A percentile compares a stretch with the other conserved stretches of the same genome.
These are phyloP conservation scores for Aspergillus neotritici DNA, from an alignment of 2,329 filamentous ascomycete species.

Conservation along the genomic window DNA sequence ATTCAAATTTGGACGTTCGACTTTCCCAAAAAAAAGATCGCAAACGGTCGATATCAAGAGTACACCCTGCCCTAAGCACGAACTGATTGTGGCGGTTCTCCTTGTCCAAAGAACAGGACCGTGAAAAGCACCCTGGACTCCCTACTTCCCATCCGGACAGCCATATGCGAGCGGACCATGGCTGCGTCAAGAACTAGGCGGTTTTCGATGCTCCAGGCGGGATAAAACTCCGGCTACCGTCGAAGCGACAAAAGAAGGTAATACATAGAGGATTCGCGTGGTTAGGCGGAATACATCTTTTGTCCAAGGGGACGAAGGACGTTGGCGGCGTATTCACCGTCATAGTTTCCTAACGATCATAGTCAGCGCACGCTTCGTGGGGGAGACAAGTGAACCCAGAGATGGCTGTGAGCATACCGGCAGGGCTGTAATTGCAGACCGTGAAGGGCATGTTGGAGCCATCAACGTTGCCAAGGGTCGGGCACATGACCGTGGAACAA, in stretches of 20 bases:
- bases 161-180: neutral
- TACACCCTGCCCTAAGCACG: neutral
- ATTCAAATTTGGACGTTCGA: slow-evolving; percentile 5
- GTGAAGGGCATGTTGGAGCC: slow-evolving; percentile 59
- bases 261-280: neutral
- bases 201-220: neutral
- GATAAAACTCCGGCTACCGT: slow-evolving; percentile 3
- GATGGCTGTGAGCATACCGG: slow-evolving; percentile 52
- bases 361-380: slow-evolving; percentile 17
- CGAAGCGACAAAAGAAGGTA: neutral
- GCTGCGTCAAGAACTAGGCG: neutral
- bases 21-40: neutral
- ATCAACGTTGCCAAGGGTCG: slow-evolving; percentile 38
- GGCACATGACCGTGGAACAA: slow-evolving; percentile 52
- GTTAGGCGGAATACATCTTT: slow-evolving; percentile 30
- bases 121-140: neutral
- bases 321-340: slow-evolving; percentile 49
- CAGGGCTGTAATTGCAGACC: slow-evolving; percentile 79
- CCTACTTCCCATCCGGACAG: neutral
- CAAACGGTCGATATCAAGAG: slow-evolving; percentile 2
- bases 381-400: no score
- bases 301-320: slow-evolving; percentile 42
- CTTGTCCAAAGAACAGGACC: neutral
- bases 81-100: slow-evolving; percentile 1
- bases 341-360: slow-evolving; percentile 47